Conservation (phyloP, 495 filamentous ascomycete genomes). For the Hypomontagnella submonticulosa region DNA sequence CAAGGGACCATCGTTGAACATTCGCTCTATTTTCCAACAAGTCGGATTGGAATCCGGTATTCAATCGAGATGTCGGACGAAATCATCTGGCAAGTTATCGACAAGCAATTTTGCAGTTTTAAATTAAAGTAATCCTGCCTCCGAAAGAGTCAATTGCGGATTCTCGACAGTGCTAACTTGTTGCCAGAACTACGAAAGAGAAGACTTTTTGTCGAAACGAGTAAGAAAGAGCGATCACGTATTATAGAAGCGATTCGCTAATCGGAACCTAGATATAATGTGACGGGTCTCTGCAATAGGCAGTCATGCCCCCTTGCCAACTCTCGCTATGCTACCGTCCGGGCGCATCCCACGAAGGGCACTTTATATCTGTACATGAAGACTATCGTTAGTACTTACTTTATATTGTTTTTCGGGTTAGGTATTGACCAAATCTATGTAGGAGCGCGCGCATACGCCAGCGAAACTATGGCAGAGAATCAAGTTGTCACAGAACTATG, state of each 20-base stretch:
- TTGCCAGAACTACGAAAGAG: conserved; percentile 80
- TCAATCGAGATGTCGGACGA: conserved; percentile 83
- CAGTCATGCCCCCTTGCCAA: conserved; percentile 97
- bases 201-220: conserved; percentile 97
- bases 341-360: conserved; percentile 81
- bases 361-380: conserved; percentile 97
- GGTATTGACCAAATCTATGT: neutral
- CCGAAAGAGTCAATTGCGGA: conserved; percentile 12
- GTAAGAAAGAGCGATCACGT: conserved; percentile 61
- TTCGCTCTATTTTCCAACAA: neutral
- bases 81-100: conserved; percentile 94
- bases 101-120: conserved; percentile 93
- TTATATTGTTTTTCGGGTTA: neutral
- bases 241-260: neutral
- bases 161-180: conserved; percentile 38
- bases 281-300: conserved; percentile 93
- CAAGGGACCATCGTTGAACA: neutral
- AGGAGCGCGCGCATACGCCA: conserved; percentile 88
- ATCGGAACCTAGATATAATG: conserved; percentile 51
- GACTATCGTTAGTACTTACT: conserved; percentile 63
- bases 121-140: conserved; percentile 81
- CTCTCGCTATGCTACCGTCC: conserved; percentile 92
- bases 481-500: conserved; percentile 89
- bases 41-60: neutral
- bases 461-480: conserved; percentile 95